Evolutionary conservation across 345 rosid species (phyloP), one percentile per base, ranked within the genome.

Genomic region (Gossypium bickii): DNA sequence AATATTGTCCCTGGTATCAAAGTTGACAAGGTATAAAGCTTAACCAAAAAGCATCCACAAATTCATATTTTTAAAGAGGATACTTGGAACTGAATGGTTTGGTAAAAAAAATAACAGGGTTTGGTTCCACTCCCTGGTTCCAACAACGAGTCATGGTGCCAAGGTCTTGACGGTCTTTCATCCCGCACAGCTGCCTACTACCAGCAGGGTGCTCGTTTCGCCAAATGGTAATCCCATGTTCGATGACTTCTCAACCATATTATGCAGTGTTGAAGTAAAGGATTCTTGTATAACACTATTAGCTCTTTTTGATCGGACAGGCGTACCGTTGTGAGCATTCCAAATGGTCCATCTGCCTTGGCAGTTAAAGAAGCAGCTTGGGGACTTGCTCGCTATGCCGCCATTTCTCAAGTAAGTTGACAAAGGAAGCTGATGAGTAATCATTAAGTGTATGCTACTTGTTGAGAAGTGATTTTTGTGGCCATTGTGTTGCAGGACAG

Each of bases 251-350:
- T 47, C 44, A 24, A 13, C 38, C 11, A 2, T 12, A 9, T 53
- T n/a, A n/a, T 53, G 58, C 0, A 70, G 13, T 13, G 20, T 2
- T 11, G 12, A 73, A 47, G 12, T n/a, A 3, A 9, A 52, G 22
- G 12, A 63, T 11, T 29, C 25, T 49, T 48, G n/a, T 38, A 43
- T 56, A 65, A 59, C 47, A 34, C 29, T 51, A 20, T 53, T 53
- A 41, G 63, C 59, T 81, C 45, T 4, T 58, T 74, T 38, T 79
- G 41, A 61, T 75, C 71, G 13, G 77, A 67, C 81, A 94, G 98
- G 98, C 97, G 98, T 79, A 91, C 98, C 0, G 97, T 94, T 18
- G 96, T 94, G 87, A 94, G 98, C 93, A 94, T 94, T 78, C 98
- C 98, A 71, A 92, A 94, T 17, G 98, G 98, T 34, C 98, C 98